A percentile compares a stretch with the other conserved stretches of the same genome.
phyloP scores from a whole-genome alignment of 805 yeast species.

The Wickerhamiella kazuoi region DNA sequence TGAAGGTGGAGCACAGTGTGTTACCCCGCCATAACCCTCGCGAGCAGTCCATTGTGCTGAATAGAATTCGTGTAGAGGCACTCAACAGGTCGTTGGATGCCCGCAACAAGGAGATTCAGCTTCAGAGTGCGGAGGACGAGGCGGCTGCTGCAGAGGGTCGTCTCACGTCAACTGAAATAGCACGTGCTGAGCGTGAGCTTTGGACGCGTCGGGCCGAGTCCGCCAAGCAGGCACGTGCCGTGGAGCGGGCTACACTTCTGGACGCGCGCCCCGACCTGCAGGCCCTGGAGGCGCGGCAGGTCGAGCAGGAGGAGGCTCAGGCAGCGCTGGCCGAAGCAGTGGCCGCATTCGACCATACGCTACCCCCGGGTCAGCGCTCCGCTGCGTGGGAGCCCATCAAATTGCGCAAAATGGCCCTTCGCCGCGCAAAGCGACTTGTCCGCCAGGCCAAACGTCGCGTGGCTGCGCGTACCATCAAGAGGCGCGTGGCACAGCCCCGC shows the following conservation, averaged over 20 bases:
- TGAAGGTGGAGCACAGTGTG: constrained; percentile 40
- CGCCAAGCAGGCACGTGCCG: constrained; percentile 4
- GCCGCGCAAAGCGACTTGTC: constrained; percentile 15
- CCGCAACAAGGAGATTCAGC: constrained; percentile 4
- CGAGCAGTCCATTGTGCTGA: constrained; percentile 49
- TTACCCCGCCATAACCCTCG: constrained; percentile 40
- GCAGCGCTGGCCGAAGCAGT: constrained; percentile 12
- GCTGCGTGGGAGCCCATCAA: constrained; percentile 17
- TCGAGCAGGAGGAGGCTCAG: constrained; percentile 10
- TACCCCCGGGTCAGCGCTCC: constrained; percentile 17
- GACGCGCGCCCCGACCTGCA: constrained; percentile 13
- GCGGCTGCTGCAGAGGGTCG: constrained; percentile 8
- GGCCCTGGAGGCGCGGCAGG: constrained; percentile 11
- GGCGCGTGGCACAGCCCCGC: constrained; percentile 15
- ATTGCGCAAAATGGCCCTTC: constrained; percentile 15
- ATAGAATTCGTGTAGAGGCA: constrained; percentile 23
- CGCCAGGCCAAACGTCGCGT: constrained; percentile 15
- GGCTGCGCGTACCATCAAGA: constrained; percentile 13
- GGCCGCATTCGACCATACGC: constrained; percentile 14
- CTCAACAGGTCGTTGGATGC: constrained; percentile 6
- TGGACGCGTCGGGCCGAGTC: constrained; percentile 3
- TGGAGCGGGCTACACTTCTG: constrained; percentile 7
- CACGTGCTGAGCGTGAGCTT: constrained; percentile 1
- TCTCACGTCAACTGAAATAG: constrained; percentile 5
- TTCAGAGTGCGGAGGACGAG: constrained; percentile 4